Conservation (phyloP, 2,329 filamentous ascomycete species). For the Colletotrichum siamense region DNA sequence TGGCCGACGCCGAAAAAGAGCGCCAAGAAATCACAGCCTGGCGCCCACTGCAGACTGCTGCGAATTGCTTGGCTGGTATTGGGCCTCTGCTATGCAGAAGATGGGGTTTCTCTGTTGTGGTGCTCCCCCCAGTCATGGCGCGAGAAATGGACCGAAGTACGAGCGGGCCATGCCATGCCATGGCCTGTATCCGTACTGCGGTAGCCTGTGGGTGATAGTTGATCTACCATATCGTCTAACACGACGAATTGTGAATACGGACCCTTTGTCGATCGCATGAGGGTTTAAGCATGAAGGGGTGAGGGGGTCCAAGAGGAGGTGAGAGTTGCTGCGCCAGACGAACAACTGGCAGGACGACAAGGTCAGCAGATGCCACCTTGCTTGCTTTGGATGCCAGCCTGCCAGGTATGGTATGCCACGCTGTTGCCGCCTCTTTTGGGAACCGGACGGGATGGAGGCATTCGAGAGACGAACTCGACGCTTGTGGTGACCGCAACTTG, state of each 20-base stretch:
- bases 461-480: background rate
- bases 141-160: slow-evolving; percentile 14
- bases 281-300: background rate
- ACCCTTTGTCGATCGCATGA: slow-evolving; percentile 6
- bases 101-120: background rate
- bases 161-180: background rate
- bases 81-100: background rate
- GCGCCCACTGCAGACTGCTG: background rate
- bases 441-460: background rate
- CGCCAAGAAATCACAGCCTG: slow-evolving; percentile 11
- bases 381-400: background rate
- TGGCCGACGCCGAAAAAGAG: background rate
- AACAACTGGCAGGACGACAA: background rate
- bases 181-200: background rate
- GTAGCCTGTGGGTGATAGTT: background rate
- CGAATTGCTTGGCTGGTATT: background rate
- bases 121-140: slow-evolving; percentile 4
- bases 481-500: background rate
- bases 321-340: background rate
- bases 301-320: background rate
- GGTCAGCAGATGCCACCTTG: background rate
- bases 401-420: background rate
- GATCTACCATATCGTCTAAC: background rate
- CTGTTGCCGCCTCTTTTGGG: background rate
- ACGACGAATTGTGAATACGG: background rate